Conservation (phyloP, 2,329 filamentous ascomycete species). For the Akanthomyces uredinophilus region DNA sequence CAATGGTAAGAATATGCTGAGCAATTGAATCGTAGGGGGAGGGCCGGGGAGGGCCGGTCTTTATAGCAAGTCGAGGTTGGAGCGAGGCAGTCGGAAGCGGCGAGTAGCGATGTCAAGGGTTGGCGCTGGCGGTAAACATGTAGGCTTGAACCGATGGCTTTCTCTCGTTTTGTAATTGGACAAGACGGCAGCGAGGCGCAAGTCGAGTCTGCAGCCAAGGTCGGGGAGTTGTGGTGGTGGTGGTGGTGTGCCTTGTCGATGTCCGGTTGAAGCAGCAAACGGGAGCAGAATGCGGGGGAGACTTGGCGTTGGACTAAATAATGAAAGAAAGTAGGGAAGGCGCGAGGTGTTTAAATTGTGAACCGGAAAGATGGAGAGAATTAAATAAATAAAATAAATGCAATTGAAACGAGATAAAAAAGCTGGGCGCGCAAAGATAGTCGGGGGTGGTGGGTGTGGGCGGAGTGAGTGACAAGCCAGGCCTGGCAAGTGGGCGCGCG, state of each 20-base stretch:
- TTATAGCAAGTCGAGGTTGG: neutral
- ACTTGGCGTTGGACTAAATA: neutral
- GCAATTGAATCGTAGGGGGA: neutral
- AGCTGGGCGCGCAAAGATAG: neutral
- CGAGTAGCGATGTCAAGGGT: neutral
- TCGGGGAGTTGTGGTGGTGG: neutral
- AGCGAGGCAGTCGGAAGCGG: neutral
- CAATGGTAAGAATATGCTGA: neutral
- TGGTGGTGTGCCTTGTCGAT: neutral
- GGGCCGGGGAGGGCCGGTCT: neutral
- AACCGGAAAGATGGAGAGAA: neutral
- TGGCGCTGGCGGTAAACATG: neutral
- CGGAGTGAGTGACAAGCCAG: slow-evolving; percentile 8
- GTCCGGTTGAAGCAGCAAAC: neutral
- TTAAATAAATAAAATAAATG: neutral
- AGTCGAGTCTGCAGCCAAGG: neutral
- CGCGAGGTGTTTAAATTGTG: neutral
- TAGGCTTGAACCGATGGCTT: neutral
- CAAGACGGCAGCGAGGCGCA: neutral
- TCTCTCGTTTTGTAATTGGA: neutral
- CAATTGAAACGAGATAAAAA: neutral
- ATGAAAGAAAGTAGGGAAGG: neutral
- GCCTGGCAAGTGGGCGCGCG: neutral
- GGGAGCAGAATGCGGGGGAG: neutral
- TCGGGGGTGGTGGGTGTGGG: slow-evolving; percentile 2